Evolutionary conservation across 1,139 yeast genomes (phyloP), one percentile per base, ranked within the genome.

Genomic region (Hyphopichia pseudoburtonii): DNA sequence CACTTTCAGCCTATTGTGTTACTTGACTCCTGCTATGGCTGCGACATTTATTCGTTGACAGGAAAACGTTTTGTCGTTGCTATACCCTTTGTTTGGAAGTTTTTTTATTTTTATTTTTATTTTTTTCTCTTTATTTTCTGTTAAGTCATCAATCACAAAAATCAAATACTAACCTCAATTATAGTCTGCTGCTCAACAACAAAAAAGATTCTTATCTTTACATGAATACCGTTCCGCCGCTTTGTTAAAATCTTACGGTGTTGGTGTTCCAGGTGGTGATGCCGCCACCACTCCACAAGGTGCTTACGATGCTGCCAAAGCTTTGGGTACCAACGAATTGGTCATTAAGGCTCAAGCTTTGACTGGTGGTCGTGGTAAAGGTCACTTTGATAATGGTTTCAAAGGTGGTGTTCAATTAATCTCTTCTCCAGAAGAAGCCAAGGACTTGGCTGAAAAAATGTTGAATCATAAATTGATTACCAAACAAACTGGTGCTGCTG

Each of bases 361-460:
- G 58, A 90, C 98, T 44, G 99, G 99, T 71, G 99, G 99, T 61
- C 85, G 99, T 70, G 99, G 99, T 72, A 92, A 92, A 69, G 99
- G 99, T 48, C 90, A 87, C 68, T 90, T 92, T 53, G 97, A 89
- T 70, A 82, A 82, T 54, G 98, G 98, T 35, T 80, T 88, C 63
- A 84, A 90, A 71, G 96, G 97, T 41, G 99, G 99, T 73, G 97
- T 92, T 60, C 85, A 88, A 70, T 76, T 92, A 66, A 86, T 88
- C 54, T 75, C 83, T 43, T 76, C 94, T 39, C 83, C 97, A 34
- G 84, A 84, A 57, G 94, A 92, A 70, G 97, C 96, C 42, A 76
- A 75, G 64, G 85, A 85, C 61, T 77, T 86, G 60, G 95, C 97
- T 42, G 79, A 74, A 51, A 84, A 89, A 69, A 90, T 90, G 96